These are phyloP conservation scores for Vitis vinifera DNA, from an alignment of 164 flowering plant genomes.

Conservation along the genomic window ASM3070453v1 NC_081818.1:16213501-16214000, in stretches of 20 bases:
- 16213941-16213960: slow-evolving; percentile 95
- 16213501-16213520: no score
- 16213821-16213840: neutral
- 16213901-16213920: slow-evolving; percentile 94
- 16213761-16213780: neutral
- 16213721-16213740: neutral
- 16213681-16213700: no score
- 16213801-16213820: neutral
- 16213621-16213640: no score
- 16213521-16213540: no score
- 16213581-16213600: no score
- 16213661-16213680: no score
- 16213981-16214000: slow-evolving; percentile 89
- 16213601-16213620: no score
- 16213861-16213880: slow-evolving; percentile 30
- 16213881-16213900: slow-evolving; percentile 61
- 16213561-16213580: no score
- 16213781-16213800: neutral
- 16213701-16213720: no score
- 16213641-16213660: no score
- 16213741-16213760: neutral
- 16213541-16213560: no score
- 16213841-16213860: neutral
- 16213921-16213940: slow-evolving; percentile 98
- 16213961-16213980: slow-evolving; percentile 80